Evolutionary conservation across 2,329 filamentous ascomycete species (phyloP).

Genomic region (Cladosporium sp.): DNA sequence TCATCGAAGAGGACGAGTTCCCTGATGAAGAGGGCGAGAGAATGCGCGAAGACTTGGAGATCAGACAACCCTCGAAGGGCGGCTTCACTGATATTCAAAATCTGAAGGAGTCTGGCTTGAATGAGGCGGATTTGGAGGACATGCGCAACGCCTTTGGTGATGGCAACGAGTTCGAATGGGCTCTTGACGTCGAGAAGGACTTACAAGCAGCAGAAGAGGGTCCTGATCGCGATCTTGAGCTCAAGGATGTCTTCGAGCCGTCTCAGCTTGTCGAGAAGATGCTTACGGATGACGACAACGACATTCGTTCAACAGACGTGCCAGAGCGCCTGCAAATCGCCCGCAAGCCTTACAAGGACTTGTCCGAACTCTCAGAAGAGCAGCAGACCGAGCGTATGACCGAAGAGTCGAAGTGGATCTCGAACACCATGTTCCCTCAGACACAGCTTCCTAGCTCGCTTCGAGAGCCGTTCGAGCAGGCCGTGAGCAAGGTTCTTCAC

Average conservation of each 20-base stretch:
- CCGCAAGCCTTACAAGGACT: conserved; percentile 79
- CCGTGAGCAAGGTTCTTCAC: conserved; percentile 87
- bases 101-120: conserved; percentile 64
- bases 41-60: conserved; percentile 81
- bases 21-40: conserved; percentile 78
- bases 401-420: conserved; percentile 91
- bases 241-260: conserved; percentile 98
- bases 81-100: conserved; percentile 72
- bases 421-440: conserved; percentile 83
- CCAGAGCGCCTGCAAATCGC: conserved; percentile 94
- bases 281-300: conserved; percentile 91
- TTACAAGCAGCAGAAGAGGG: conserved; percentile 74
- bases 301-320: conserved; percentile 83
- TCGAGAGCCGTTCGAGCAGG: conserved; percentile 78
- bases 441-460: conserved; percentile 58
- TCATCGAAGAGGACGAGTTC: conserved; percentile 94
- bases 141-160: conserved; percentile 96
- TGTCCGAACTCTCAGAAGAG: conserved; percentile 72
- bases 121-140: conserved; percentile 90
- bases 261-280: conserved; percentile 92
- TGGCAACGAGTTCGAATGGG: conserved; percentile 94
- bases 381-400: conserved; percentile 63
- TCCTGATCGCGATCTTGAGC: conserved; percentile 80
- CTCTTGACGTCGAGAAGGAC: conserved; percentile 82
- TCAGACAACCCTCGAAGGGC: conserved; percentile 74